Conservation (phyloP, 2,329 filamentous ascomycete genomes). For the Akanthomyces uredinophilus region DNA sequence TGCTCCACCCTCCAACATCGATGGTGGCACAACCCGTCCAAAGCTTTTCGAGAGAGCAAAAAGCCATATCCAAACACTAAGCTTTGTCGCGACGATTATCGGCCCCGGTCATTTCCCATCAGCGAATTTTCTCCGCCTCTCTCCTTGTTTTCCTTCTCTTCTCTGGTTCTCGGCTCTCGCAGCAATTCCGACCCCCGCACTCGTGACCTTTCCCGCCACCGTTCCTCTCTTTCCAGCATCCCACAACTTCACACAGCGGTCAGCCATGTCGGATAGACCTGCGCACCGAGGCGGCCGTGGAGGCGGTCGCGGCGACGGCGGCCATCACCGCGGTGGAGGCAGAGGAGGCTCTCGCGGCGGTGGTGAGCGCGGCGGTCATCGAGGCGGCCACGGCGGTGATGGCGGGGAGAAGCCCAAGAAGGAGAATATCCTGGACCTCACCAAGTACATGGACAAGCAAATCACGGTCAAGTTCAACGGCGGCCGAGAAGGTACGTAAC, state of each 20-base stretch:
- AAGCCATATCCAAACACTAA: no score
- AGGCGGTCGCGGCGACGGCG: conserved; percentile 33
- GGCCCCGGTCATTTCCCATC: neutral
- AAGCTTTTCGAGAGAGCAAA: neutral
- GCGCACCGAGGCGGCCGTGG: conserved; percentile 41
- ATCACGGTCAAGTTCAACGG: conserved; percentile 96
- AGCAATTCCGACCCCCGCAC: neutral
- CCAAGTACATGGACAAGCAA: conserved; percentile 95
- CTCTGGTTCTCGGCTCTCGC: neutral
- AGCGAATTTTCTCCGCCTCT: neutral
- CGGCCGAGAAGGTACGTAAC: conserved; percentile 70
- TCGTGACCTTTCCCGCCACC: neutral
- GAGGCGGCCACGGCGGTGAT: conserved; percentile 38
- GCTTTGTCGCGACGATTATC: neutral
- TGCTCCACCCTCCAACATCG: neutral
- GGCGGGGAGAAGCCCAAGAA: conserved; percentile 80
- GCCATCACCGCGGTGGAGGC: conserved; percentile 20
- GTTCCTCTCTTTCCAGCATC: neutral
- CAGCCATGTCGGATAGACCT: conserved; percentile 49
- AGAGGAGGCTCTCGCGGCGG: conserved; percentile 32
- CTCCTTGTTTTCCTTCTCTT: neutral
- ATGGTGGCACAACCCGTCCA: conserved; percentile 4
- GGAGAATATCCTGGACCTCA: conserved; percentile 94
- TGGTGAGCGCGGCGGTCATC: conserved; percentile 23
- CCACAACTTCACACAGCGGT: conserved; percentile 19